phyloP scores from a whole-genome alignment of 768 basidiomycete species.

The Filobasidium floriforme region DNA sequence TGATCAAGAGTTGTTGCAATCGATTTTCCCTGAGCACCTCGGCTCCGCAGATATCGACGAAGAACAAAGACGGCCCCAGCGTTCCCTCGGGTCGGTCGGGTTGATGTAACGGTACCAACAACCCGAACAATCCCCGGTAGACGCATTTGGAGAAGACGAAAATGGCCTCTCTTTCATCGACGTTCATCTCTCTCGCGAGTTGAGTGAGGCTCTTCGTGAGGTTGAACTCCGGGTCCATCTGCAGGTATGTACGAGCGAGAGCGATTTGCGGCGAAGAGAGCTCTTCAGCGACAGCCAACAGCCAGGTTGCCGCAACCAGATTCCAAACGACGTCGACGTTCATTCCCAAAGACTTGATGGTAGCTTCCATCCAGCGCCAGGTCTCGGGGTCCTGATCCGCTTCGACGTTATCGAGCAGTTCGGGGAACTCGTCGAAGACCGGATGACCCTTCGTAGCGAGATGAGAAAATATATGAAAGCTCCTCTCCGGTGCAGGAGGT shows the following conservation, averaged over 20 bases:
- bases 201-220: not conserved
- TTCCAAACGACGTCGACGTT: not conserved
- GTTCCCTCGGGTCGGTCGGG: not conserved
- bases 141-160: not conserved
- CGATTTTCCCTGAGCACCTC: not conserved
- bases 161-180: not conserved
- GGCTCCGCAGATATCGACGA: not conserved
- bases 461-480: not conserved
- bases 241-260: not conserved
- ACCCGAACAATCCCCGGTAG: not conserved
- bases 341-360: not conserved
- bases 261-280: not conserved
- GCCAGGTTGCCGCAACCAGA: not conserved
- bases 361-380: not conserved
- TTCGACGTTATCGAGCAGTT: not conserved
- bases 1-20: not conserved
- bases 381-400: not conserved
- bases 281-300: not conserved
- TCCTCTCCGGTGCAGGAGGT: not conserved
- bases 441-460: not conserved
- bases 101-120: not conserved
- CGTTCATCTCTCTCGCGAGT: not conserved
- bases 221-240: not conserved
- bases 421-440: not conserved
- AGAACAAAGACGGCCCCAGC: not conserved